Percentiles rank a stretch among this genome's conserved stretches.
Evolutionary conservation across 768 basidiomycete species (phyloP).

Genomic region (Kwoniella sp.): DNA sequence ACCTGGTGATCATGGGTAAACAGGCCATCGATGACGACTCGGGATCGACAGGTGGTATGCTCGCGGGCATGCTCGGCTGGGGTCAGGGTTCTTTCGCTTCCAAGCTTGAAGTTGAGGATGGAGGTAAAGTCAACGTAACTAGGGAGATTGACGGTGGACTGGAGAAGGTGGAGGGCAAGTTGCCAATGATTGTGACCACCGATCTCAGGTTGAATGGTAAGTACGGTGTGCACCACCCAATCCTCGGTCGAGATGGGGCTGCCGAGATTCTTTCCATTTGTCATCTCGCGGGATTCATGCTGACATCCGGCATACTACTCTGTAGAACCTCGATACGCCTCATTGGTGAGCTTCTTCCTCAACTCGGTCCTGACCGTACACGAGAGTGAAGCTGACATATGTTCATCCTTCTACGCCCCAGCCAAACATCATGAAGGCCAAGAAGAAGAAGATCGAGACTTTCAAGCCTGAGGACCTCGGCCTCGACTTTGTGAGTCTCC

Average conservation of each 20-base stretch:
- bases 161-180: constrained; percentile 73
- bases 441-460: constrained; percentile 94
- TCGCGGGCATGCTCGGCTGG: constrained; percentile 89
- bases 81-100: constrained; percentile 94
- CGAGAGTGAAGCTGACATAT: constrained; percentile 7
- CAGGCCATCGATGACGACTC: constrained; percentile 98
- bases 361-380: not conserved
- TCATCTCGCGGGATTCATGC: not conserved
- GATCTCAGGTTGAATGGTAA: constrained; percentile 84
- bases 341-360: constrained; percentile 59
- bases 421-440: constrained; percentile 65
- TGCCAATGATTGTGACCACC: constrained; percentile 88
- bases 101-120: constrained; percentile 70
- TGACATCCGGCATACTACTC: no score
- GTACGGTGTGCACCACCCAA: not conserved
- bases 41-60: constrained; percentile 94
- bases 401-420: constrained; percentile 2
- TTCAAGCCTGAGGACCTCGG: constrained; percentile 75
- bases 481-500: constrained; percentile 66
- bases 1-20: constrained; percentile 93
- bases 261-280: not conserved
- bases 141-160: constrained; percentile 94
- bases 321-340: constrained; percentile 91
- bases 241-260: no score
- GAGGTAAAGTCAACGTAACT: constrained; percentile 70